Conservation (phyloP, 2,329 filamentous ascomycete species). For the Ramichloridium luteum region DNA sequence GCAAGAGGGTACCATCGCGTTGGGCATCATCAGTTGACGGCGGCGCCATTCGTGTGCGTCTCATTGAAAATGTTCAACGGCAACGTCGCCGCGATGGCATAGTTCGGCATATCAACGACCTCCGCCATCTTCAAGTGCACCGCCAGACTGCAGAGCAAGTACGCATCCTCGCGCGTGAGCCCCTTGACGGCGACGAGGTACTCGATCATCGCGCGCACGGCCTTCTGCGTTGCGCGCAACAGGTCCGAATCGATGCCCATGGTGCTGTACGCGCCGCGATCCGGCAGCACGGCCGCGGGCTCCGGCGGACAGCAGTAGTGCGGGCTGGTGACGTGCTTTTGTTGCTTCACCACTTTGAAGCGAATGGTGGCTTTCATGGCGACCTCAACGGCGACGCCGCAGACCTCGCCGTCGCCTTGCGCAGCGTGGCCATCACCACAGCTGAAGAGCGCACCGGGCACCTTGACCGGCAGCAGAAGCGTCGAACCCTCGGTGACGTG, state of each 20-base stretch:
- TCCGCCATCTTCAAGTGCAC: conserved; percentile 11
- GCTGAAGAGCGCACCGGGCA: conserved; percentile 10
- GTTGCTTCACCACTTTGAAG: conserved; percentile 9
- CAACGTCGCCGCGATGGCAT: conserved; percentile 10
- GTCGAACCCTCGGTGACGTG: conserved; percentile 11
- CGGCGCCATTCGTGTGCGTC: background rate
- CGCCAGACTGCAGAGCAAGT: conserved; percentile 14
- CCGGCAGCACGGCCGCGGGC: conserved; percentile 6
- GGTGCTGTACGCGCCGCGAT: conserved; percentile 10
- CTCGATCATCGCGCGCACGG: conserved; percentile 12
- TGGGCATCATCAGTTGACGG: too few relatives aligned
- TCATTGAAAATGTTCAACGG: conserved; percentile 10
- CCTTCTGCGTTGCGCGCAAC: conserved; percentile 11
- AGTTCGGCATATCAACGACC: conserved; percentile 15
- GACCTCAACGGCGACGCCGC: conserved; percentile 12
- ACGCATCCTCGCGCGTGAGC: conserved; percentile 10
- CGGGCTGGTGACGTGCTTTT: conserved; percentile 8
- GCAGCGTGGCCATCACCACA: conserved; percentile 15
- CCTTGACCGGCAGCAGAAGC: conserved; percentile 9
- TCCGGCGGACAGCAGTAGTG: conserved; percentile 9
- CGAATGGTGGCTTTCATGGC: conserved; percentile 10
- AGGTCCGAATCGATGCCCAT: conserved; percentile 11
- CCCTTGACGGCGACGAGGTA: conserved; percentile 8
- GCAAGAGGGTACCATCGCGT: too few relatives aligned
- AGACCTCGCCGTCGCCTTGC: conserved; percentile 14